Evolutionary conservation across 352 stramenopile genomes (phyloP), one percentile per base, ranked within the genome.

Genomic region (Phytophthora foliorum): DNA sequence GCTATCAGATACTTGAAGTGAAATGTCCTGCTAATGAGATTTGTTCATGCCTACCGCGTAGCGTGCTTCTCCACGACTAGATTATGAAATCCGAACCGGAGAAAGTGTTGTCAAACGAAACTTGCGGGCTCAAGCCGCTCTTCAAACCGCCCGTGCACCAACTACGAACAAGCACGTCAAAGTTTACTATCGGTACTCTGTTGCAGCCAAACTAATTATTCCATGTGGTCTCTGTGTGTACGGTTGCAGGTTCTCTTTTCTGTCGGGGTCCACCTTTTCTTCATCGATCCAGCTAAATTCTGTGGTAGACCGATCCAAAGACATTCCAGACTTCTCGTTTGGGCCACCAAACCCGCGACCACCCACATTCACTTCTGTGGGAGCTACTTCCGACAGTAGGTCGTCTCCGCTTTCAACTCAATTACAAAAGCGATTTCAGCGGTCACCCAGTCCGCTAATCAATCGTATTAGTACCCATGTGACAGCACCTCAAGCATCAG

Each of bases 101-200:
- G 81, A 91, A 54, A 89, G 81, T 41, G 60, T 86, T 19, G 71
- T 83, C 3, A 91, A 89, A 51, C 69, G 77, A 57, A 81, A 55
- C 1, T 68, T 87, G 13, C 46, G 61, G 25, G 55, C 46, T 24
- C 64, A 77, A 64, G 64, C 53, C 11, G 58, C 68, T 57, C 46
- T 76, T 57, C 57, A 64, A 69, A 27, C 25, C 4, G 11, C 19
- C 8, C 29, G 39, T 24, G 13, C 29, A 22, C 44, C 62, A 10
- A 34, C 29, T 34, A 66, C 68, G 48, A 1, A 67, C 3, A 84
- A 76, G 77, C 82, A 67, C 41, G 63, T 34, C 16, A 16, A 22
- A 52, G 13, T 46, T 38, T 6, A 29, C 19, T 3, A 11, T 49
- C 13, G 4, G 1, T 17, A 13, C 42, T 27, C 3, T 52, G n/a